A percentile compares a stretch with the other conserved stretches of the same genome.
These are phyloP conservation scores for Aspergillus ruber DNA, from an alignment of 2,329 filamentous ascomycete species.

Conservation along the genomic window DNA sequence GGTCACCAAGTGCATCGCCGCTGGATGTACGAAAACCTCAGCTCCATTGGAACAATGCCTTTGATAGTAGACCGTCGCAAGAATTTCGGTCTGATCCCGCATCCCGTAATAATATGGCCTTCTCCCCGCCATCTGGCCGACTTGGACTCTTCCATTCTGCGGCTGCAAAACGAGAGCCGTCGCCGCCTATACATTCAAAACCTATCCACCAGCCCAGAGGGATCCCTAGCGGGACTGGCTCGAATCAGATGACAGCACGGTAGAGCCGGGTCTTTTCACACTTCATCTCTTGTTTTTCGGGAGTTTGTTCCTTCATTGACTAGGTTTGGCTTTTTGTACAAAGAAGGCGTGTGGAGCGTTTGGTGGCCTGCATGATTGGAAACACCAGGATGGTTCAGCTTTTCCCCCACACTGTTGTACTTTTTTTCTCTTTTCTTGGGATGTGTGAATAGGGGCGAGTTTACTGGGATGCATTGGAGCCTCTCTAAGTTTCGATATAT, in stretches of 20 bases:
- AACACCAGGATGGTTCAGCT: conserved; percentile 8
- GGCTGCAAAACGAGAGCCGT: conserved; percentile 23
- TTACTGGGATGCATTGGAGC: background rate
- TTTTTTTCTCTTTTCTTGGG: conserved; percentile 6
- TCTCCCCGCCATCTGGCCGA: conserved; percentile 29
- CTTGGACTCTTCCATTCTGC: conserved; percentile 28
- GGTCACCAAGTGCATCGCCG: conserved; percentile 34
- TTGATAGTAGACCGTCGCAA: conserved; percentile 22
- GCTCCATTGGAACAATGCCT: conserved; percentile 16
- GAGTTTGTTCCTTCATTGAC: background rate
- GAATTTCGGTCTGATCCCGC: conserved; percentile 11
- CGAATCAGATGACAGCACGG: conserved; percentile 28
- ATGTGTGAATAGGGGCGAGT: conserved; percentile 9
- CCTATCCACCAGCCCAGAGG: conserved; percentile 25
- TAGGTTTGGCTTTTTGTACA: background rate
- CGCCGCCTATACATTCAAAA: conserved; percentile 25
- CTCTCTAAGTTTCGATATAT: background rate
- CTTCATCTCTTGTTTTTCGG: background rate
- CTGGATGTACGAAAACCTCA: conserved; percentile 35
- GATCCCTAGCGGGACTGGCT: conserved; percentile 21
- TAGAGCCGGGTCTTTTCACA: conserved; percentile 9
- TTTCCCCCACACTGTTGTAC: conserved; percentile 4
- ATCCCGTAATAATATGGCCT: conserved; percentile 23
- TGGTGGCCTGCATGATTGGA: conserved; percentile 14
- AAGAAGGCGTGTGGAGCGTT: conserved; percentile 2